Percentiles rank a stretch among this genome's conserved stretches.
phyloP scores from a whole-genome alignment of 345 rosid species.

The Linum trigynum region DNA sequence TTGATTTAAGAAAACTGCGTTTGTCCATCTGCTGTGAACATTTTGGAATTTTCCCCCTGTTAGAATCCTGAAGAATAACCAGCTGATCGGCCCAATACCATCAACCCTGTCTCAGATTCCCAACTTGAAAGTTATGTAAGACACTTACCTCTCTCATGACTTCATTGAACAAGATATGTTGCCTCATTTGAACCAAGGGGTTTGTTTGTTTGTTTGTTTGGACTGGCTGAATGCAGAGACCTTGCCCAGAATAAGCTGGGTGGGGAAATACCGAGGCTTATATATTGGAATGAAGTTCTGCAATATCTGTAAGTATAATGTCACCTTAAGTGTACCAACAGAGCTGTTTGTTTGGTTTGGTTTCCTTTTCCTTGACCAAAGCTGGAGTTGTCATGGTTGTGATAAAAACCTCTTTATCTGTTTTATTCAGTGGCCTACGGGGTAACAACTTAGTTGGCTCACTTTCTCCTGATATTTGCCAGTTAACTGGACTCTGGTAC shows the following conservation, averaged over 20 bases:
- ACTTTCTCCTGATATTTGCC: constrained; percentile 86
- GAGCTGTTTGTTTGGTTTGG: not conserved
- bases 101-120: constrained; percentile 92
- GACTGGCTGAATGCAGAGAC: constrained; percentile 43
- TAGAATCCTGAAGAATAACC: constrained; percentile 76
- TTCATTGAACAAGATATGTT: not conserved
- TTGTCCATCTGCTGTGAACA: not conserved
- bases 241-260: constrained; percentile 77
- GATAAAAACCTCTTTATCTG: not conserved
- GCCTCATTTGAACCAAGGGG: not conserved
- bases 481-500: constrained; percentile 89
- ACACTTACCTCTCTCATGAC: not conserved
- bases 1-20: not conserved
- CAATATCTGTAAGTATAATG: constrained; percentile 75
- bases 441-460: constrained; percentile 91
- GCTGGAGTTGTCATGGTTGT: not conserved
- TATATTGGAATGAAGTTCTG: constrained; percentile 98
- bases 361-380: not conserved
- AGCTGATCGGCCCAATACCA: constrained; percentile 82
- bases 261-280: constrained; percentile 92
- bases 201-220: not conserved
- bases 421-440: constrained; percentile 55
- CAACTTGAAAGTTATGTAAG: constrained; percentile 78
- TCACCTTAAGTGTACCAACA: not conserved
- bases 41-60: not conserved